Conservation (phyloP, 2,329 filamentous ascomycete genomes). For the Berkeleyomyces basicola region DNA sequence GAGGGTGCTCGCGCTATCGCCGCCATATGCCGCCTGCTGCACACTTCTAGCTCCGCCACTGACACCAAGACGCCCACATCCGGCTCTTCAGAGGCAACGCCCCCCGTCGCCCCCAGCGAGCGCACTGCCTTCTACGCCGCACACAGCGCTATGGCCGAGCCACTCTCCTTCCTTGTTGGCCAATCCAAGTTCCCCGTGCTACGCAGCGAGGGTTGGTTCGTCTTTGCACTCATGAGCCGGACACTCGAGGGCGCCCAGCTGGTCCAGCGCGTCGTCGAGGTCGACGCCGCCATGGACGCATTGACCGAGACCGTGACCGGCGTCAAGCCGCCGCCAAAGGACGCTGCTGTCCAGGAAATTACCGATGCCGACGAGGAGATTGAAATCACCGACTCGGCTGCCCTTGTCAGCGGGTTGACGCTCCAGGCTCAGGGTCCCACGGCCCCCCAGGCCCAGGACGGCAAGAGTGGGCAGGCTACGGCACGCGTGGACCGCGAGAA, state of each 20-base stretch:
- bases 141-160: constrained; percentile 26
- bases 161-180: constrained; percentile 35
- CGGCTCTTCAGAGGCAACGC: constrained; percentile 1
- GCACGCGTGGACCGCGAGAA: constrained; percentile 37
- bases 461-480: background rate
- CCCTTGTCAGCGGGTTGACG: constrained; percentile 21
- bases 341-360: constrained; percentile 11
- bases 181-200: constrained; percentile 43
- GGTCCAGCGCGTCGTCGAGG: constrained; percentile 27
- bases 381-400: constrained; percentile 12
- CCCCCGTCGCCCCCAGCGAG: constrained; percentile 15
- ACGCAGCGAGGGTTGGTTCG: constrained; percentile 44
- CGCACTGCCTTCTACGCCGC: constrained; percentile 28
- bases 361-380: constrained; percentile 1
- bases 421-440: constrained; percentile 9
- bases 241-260: constrained; percentile 31
- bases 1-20: constrained; percentile 40
- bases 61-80: constrained; percentile 12
- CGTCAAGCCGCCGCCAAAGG: background rate
- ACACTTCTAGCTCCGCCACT: constrained; percentile 21
- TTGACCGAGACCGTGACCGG: constrained; percentile 4
- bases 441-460: constrained; percentile 6
- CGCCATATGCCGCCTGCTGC: constrained; percentile 37
- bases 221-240: constrained; percentile 42
- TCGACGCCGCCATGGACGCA: constrained; percentile 5